Percentiles rank a stretch among this genome's conserved stretches.
These are phyloP conservation scores for Zymoseptoria crescenta DNA, from an alignment of 2,329 filamentous ascomycete genomes.

Conservation along the genomic window DNA sequence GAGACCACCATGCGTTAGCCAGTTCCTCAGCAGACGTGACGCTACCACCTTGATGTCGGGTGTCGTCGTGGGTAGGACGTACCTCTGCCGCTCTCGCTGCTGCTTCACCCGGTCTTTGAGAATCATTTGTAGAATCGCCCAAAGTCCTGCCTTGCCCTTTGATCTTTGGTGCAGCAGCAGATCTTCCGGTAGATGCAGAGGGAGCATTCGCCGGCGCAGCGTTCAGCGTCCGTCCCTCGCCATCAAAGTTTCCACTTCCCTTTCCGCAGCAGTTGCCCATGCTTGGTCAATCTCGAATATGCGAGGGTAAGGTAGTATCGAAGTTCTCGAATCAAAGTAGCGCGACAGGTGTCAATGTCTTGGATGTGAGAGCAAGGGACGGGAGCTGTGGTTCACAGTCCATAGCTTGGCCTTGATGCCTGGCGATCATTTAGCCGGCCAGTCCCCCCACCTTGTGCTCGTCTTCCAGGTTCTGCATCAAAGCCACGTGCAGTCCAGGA, in stretches of 20 bases:
- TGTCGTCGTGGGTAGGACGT: slow-evolving; percentile 28
- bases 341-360: no score
- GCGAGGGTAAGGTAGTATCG: no score
- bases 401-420: no score
- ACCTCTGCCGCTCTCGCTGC: slow-evolving; percentile 84
- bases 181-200: slow-evolving; percentile 33
- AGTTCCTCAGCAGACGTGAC: background rate
- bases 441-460: no score
- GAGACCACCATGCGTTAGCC: background rate
- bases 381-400: no score
- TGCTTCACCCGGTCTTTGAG: slow-evolving; percentile 56
- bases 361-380: no score
- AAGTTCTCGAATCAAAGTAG: no score
- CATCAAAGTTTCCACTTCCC: slow-evolving; percentile 58
- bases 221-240: slow-evolving; percentile 65
- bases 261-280: slow-evolving; percentile 91
- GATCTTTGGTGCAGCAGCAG: slow-evolving; percentile 44
- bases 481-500: no score
- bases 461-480: no score
- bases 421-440: no score
- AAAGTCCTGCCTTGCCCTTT: slow-evolving; percentile 50
- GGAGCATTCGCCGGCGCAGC: slow-evolving; percentile 42
- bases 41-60: background rate
- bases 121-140: slow-evolving; percentile 41
- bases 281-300: slow-evolving; percentile 7